phyloP scores from a whole-genome alignment of 83 land plant species.

The Picea abies region DNA sequence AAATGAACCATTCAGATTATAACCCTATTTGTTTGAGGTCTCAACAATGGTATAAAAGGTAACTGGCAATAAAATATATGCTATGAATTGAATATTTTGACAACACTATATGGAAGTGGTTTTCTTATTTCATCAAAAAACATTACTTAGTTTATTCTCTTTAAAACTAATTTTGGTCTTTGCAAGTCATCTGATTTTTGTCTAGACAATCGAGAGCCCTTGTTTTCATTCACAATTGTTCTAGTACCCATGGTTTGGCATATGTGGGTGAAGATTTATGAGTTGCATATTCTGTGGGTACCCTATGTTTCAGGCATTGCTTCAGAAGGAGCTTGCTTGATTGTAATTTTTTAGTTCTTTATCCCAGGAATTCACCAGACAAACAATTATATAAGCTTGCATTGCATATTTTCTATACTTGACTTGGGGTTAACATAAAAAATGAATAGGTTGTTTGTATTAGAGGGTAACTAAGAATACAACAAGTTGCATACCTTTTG shows the following conservation, averaged over 20 bases:
- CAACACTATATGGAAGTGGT: neutral
- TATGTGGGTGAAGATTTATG: too few relatives aligned
- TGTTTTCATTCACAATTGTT: neutral
- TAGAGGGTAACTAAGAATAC: neutral
- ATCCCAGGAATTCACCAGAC: constrained; percentile 79
- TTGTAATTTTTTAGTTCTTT: constrained; percentile 90
- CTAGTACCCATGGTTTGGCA: neutral
- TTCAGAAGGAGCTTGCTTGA: constrained; percentile 73
- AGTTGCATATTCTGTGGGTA: too few relatives aligned
- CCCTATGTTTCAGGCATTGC: constrained; percentile 58
- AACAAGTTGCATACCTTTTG: neutral
- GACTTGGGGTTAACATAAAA: constrained; percentile 55
- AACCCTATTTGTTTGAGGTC: too few relatives aligned
- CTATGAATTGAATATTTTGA: neutral
- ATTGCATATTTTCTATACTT: constrained; percentile 90
- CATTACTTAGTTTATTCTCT: neutral
- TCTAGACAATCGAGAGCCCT: neutral
- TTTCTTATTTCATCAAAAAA: neutral
- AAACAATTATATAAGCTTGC: constrained; percentile 84
- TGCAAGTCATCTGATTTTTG: neutral
- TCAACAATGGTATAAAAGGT: neutral
- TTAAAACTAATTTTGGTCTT: neutral
- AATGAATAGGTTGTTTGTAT: neutral
- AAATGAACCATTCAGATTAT: neutral
- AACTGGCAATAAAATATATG: neutral